Conservation (phyloP, 2,329 filamentous ascomycete species). For the Aspergillus pseudoglaucus region DNA sequence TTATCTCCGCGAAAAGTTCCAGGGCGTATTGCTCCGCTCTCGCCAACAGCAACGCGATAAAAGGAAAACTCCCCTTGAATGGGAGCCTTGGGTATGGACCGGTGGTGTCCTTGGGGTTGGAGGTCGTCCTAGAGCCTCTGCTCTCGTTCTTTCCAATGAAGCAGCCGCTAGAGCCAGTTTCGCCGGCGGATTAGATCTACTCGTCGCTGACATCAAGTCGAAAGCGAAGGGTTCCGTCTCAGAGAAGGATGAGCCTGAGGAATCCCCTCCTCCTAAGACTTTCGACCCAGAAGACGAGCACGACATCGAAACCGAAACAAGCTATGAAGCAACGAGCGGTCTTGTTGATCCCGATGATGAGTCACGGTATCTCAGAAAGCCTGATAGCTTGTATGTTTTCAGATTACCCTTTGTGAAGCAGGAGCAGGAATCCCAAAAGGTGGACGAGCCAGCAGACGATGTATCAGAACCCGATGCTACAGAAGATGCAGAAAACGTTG, state of each 20-base stretch:
- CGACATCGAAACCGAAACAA: conserved; percentile 20
- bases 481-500: neutral
- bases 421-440: neutral
- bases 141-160: neutral
- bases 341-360: conserved; percentile 13
- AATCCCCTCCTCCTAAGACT: conserved; percentile 4
- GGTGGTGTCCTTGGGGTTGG: conserved; percentile 27
- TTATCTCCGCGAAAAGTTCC: conserved; percentile 34
- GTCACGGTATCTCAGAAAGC: conserved; percentile 10
- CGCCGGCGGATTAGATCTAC: neutral
- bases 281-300: conserved; percentile 18
- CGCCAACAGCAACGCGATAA: conserved; percentile 20
- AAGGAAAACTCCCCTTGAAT: conserved; percentile 4
- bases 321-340: conserved; percentile 10
- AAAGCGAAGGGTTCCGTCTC: neutral
- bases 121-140: conserved; percentile 13
- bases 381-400: neutral
- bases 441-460: neutral
- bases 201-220: neutral
- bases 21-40: conserved; percentile 34
- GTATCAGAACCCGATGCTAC: neutral
- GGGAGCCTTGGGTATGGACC: conserved; percentile 26
- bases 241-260: neutral
- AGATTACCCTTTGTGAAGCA: neutral
- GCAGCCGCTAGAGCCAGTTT: neutral